Base-by-base conservation (phyloP, 73 alveolate species). In the Tetrahymena malaccensis region DNA sequence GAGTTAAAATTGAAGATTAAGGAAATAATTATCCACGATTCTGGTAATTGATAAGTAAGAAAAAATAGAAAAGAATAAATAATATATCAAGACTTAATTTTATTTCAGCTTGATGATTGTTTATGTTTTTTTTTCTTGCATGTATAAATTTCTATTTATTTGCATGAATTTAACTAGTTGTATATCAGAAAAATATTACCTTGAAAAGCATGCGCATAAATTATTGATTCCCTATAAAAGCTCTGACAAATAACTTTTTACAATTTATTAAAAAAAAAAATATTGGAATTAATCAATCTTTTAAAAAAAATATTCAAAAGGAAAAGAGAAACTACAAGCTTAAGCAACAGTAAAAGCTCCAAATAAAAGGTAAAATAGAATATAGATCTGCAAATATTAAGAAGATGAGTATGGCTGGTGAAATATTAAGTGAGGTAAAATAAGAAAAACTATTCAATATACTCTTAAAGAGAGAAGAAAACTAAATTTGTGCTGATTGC, bases 401-500 rank as follows among this genome's bases (percentile, higher is more conserved):
- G 1, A 70, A 70, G 25, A 70, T 70, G 89, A 70, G 89, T 70
- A 70, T 70, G 89, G 89, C 89, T 22, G 89, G 89, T 25, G 89
- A 70, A 70, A n/a, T 70, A 31, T 31, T 70, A 27, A 70, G 89
- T 31, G 97, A 43, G 93, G 94, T 85, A 44, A 93, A 89, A 34
- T 50, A 95, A 50, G 97, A 95, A 44, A 95, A 57, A 35, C 43
- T 95, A 89, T 95, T 95, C 57, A 70, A 44, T n/a, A 9, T 95
- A 43, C 89, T 97, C 27, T 94, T 97, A 27, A 95, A 96, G 94
- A 94, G 96, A 85, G 98, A 98, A 33, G 99, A 97, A 93, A 97
- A 97, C 97, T 85, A 93, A 70, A 93, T 85, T 1, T 97, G 99
- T 94, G 99, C 99, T 10, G 99, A 97, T 96, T 97, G 99, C 93